These are phyloP conservation scores for Cokeromyces recurvatus DNA, from an alignment of 371 early-diverging fungal genomes.

Conservation along the genomic window DNA sequence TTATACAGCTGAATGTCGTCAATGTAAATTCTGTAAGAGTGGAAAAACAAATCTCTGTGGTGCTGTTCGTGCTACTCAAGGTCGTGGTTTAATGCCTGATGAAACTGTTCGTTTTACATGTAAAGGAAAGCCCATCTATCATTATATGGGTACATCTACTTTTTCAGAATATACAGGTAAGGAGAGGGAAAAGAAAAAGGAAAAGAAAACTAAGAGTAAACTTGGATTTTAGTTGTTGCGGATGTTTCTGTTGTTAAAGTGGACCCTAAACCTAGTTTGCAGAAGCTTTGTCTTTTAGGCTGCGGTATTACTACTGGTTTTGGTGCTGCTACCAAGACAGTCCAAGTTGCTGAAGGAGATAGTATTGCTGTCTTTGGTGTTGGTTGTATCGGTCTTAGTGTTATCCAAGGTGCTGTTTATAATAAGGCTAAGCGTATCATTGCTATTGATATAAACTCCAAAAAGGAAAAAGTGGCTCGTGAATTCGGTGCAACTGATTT, in stretches of 20 bases:
- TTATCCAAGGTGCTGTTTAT: slow-evolving; percentile 80
- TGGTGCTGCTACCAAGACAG: slow-evolving; percentile 92
- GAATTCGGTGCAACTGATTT: slow-evolving; percentile 93
- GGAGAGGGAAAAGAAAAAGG: background rate
- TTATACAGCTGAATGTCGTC: slow-evolving; percentile 88
- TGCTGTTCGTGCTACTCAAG: slow-evolving; percentile 88
- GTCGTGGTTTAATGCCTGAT: slow-evolving; percentile 94
- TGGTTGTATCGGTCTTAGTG: slow-evolving; percentile 92
- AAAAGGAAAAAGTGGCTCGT: slow-evolving; percentile 69
- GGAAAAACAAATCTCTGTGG: slow-evolving; percentile 96
- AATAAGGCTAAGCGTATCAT: slow-evolving; percentile 82
- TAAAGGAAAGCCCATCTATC: slow-evolving; percentile 83
- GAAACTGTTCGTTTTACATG: slow-evolving; percentile 90
- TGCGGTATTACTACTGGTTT: slow-evolving; percentile 97
- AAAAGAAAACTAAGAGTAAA: too few relatives aligned
- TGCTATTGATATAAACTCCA: slow-evolving; percentile 86
- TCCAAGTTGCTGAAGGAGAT: slow-evolving; percentile 79
- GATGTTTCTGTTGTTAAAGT: slow-evolving; percentile 94
- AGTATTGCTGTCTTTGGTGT: slow-evolving; percentile 90
- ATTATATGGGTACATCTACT: slow-evolving; percentile 96
- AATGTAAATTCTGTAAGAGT: slow-evolving; percentile 94
- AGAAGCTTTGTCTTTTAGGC: slow-evolving; percentile 87
- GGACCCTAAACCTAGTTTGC: slow-evolving; percentile 70
- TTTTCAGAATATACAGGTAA: slow-evolving; percentile 90
- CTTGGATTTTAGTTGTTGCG: slow-evolving; percentile 69